A percentile compares a stretch with the other conserved stretches of the same genome.
These are phyloP conservation scores for Russula ochroleuca DNA, from an alignment of 768 basidiomycete genomes.

Conservation along the genomic window DNA sequence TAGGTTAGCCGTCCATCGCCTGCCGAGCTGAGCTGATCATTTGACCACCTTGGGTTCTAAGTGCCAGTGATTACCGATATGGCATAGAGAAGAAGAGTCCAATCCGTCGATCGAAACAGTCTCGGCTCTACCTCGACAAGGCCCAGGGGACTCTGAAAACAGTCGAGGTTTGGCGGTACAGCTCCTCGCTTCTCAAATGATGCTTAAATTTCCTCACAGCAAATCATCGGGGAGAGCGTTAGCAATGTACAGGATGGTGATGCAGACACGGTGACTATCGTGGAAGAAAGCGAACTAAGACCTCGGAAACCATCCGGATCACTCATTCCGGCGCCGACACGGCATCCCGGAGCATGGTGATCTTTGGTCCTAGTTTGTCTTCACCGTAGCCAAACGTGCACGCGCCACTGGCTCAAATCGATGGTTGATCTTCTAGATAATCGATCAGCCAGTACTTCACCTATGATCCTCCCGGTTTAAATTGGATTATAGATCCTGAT, in stretches of 20 bases:
- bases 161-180: not conserved
- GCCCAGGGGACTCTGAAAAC: not conserved
- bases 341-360: not conserved
- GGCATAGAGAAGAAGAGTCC: constrained; percentile 2
- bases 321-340: no score
- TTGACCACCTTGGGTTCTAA: not conserved
- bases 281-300: not conserved
- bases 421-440: not conserved
- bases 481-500: not conserved
- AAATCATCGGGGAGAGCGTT: not conserved
- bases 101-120: constrained; percentile 1
- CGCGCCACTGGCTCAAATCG: not conserved
- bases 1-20: not conserved
- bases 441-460: not conserved
- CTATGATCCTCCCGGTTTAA: not conserved
- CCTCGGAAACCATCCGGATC: not conserved
- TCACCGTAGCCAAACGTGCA: not conserved
- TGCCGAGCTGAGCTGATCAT: not conserved
- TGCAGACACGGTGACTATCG: not conserved
- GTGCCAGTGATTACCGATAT: not conserved
- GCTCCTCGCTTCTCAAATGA: not conserved
- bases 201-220: not conserved
- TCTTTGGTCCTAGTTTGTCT: not conserved
- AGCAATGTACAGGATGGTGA: not conserved
- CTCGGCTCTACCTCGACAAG: constrained; percentile 10